These are phyloP conservation scores for Candida sojae DNA, from an alignment of 1,139 yeast species.

Conservation along the genomic window DNA sequence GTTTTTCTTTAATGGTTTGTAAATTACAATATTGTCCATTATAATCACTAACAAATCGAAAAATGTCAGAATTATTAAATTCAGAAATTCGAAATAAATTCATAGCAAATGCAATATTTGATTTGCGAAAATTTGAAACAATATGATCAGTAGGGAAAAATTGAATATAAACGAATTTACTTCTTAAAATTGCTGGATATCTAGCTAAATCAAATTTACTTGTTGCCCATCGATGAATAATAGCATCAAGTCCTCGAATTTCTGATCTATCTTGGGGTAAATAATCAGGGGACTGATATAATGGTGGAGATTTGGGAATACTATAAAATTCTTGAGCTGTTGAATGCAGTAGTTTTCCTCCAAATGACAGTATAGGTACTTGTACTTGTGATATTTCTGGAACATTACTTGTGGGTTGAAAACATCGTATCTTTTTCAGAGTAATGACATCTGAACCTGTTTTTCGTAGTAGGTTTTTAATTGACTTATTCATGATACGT, in stretches of 20 bases:
- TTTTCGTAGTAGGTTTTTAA: neutral
- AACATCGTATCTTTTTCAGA: neutral
- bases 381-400: neutral
- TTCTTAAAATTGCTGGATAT: conserved; percentile 23
- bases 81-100: conserved; percentile 7
- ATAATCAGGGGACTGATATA: conserved; percentile 5
- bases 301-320: neutral
- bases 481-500: neutral
- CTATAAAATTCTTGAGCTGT: neutral
- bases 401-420: neutral
- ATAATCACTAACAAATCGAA: conserved; percentile 23
- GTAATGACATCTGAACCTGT: neutral
- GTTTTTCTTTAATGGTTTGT: conserved; percentile 25
- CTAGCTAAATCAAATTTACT: conserved; percentile 16
- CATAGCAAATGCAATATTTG: conserved; percentile 40
- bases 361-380: neutral
- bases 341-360: neutral
- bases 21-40: conserved; percentile 27
- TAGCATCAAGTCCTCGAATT: conserved; percentile 39
- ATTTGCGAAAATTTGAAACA: conserved; percentile 32
- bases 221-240: conserved; percentile 17
- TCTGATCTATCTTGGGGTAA: conserved; percentile 34
- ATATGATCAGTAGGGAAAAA: conserved; percentile 33
- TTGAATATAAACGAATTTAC: conserved; percentile 25
- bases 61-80: conserved; percentile 29